phyloP scores from a whole-genome alignment of 176 grass and related monocot species.

The Oryza coarctata region DNA sequence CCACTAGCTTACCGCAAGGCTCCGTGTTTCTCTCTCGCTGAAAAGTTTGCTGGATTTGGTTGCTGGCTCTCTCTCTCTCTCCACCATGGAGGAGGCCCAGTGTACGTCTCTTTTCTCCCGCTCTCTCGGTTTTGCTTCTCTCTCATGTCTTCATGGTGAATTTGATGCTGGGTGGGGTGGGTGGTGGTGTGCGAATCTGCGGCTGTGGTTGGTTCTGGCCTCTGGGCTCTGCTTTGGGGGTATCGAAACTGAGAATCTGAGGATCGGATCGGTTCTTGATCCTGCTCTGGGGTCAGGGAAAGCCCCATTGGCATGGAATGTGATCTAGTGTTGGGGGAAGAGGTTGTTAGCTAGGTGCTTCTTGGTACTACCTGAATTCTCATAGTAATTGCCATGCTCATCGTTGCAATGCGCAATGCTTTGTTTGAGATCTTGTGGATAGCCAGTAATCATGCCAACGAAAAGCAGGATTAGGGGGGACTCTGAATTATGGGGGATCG shows the following conservation, averaged over 20 bases:
- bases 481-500: background rate
- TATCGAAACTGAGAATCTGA: background rate
- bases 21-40: background rate
- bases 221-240: background rate
- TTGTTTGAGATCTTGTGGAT: background rate
- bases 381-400: background rate
- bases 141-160: background rate
- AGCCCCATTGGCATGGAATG: background rate
- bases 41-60: constrained; percentile 1
- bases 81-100: constrained; percentile 64
- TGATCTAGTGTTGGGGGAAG: background rate
- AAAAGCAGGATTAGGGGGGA: background rate
- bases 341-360: background rate
- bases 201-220: background rate
- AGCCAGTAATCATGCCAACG: background rate
- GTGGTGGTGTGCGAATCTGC: background rate
- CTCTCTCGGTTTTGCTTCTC: background rate
- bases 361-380: background rate
- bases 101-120: constrained; percentile 29
- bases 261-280: background rate
- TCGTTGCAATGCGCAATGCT: background rate
- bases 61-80: background rate
- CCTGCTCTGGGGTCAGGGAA: background rate
- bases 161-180: too few relatives aligned
- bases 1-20: background rate